Conservation (phyloP, 139 green algal genomes). For the Chlorella vulgaris region DNA sequence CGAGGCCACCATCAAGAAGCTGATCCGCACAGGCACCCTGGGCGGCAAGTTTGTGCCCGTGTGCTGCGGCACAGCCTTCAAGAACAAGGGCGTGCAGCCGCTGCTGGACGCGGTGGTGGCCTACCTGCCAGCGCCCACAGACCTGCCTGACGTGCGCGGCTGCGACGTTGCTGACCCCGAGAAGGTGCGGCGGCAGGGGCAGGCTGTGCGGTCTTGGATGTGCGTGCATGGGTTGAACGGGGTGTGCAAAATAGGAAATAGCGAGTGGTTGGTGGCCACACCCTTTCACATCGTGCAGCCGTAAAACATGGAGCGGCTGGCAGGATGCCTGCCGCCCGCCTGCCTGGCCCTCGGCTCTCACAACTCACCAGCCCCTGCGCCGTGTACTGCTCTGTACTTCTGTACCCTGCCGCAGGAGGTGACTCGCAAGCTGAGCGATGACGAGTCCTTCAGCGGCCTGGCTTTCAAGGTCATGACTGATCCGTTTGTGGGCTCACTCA, state of each 20-base stretch:
- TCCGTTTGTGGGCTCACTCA: slow-evolving; percentile 94
- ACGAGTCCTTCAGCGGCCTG: slow-evolving; percentile 91
- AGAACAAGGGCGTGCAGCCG: slow-evolving; percentile 99
- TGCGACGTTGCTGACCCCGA: slow-evolving; percentile 54
- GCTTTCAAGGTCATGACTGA: slow-evolving; percentile 99
- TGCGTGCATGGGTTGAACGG: not conserved
- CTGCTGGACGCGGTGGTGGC: slow-evolving; percentile 96
- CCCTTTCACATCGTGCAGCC: no score
- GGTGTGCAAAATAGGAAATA: no score
- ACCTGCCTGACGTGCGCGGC: slow-evolving; percentile 59
- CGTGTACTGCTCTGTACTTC: not conserved
- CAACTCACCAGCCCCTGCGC: not conserved
- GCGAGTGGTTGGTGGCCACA: no score
- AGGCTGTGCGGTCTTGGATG: not conserved
- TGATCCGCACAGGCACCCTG: slow-evolving; percentile 95
- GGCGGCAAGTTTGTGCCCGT: slow-evolving; percentile 89
- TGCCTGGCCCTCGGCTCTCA: no score
- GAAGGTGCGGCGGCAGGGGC: slow-evolving; percentile 21
- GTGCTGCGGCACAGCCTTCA: slow-evolving; percentile 97
- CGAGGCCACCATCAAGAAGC: slow-evolving; percentile 73
- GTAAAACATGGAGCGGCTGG: not conserved
- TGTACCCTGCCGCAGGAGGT: slow-evolving; percentile 57
- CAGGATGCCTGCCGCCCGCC: not conserved
- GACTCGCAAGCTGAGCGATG: slow-evolving; percentile 75
- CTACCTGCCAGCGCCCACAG: slow-evolving; percentile 95